Evolutionary conservation across 148 eudicot genomes (phyloP).

Genomic region (Talinum fruticosum): DNA sequence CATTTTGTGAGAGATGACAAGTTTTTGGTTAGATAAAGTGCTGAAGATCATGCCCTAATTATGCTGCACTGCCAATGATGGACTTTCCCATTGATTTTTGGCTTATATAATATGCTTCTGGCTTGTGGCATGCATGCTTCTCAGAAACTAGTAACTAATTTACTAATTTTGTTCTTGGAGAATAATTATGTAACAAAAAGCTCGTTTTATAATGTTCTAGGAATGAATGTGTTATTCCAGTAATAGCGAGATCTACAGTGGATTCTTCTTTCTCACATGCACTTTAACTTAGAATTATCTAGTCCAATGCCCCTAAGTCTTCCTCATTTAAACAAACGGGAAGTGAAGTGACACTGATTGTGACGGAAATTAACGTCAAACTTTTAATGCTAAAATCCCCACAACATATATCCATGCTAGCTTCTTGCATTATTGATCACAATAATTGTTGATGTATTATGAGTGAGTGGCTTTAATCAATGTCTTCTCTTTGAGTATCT

Average conservation of each 20-base stretch:
- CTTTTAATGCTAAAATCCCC: too few species aligned
- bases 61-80: neutral
- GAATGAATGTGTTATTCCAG: neutral
- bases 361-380: too few species aligned
- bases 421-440: neutral
- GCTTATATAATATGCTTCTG: constrained; percentile 6
- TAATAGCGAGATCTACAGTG: too few species aligned
- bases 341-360: too few species aligned
- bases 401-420: neutral
- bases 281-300: too few species aligned
- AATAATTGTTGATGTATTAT: neutral
- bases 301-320: too few species aligned
- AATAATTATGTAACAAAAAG: constrained; percentile 24
- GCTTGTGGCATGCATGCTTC: constrained; percentile 20
- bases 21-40: constrained; percentile 22
- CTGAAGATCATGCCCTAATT: constrained; percentile 9
- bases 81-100: constrained; percentile 1
- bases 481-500: neutral
- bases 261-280: too few species aligned
- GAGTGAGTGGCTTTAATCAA: neutral
- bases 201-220: constrained; percentile 17
- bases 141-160: constrained; percentile 22
- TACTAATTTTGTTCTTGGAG: constrained; percentile 20
- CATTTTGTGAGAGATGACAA: constrained; percentile 13
- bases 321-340: too few species aligned